Evolutionary conservation across 129 eudicot genomes (phyloP).

Genomic region (Tanacetum coccineum): DNA sequence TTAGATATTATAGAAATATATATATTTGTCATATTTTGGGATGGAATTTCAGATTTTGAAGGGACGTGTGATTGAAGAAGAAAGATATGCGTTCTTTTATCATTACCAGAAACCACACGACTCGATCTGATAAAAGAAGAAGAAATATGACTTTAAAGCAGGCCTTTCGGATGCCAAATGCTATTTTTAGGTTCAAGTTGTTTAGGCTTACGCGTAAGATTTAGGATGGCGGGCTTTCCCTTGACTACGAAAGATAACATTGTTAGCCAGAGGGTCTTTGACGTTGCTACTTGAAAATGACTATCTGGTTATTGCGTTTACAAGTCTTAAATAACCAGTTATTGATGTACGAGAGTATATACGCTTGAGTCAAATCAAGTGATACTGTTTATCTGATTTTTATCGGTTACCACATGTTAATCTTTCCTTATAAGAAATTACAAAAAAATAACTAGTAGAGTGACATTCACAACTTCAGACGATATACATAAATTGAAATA

Average conservation of each 20-base stretch:
- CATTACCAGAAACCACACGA: neutral
- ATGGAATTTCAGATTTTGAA: neutral
- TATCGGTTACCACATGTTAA: no score
- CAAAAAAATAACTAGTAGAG: no score
- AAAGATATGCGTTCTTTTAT: neutral
- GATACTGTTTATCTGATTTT: no score
- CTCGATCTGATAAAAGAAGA: neutral
- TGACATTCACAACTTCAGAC: no score
- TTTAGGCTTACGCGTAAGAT: no score
- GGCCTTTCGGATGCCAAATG: neutral
- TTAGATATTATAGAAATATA: neutral
- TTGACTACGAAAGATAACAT: neutral
- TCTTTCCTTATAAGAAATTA: no score
- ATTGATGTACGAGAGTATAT: no score
- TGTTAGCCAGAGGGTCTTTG: no score
- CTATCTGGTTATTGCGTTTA: neutral
- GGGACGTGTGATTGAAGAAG: neutral
- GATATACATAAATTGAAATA: no score
- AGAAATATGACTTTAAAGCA: neutral
- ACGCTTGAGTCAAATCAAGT: no score
- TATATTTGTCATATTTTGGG: neutral
- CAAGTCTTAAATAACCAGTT: neutral
- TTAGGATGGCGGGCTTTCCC: neutral
- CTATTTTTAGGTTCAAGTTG: neutral
- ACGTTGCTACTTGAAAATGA: neutral